phyloP scores from a whole-genome alignment of 164 flowering plant species.

The Houttuynia cordata region DNA sequence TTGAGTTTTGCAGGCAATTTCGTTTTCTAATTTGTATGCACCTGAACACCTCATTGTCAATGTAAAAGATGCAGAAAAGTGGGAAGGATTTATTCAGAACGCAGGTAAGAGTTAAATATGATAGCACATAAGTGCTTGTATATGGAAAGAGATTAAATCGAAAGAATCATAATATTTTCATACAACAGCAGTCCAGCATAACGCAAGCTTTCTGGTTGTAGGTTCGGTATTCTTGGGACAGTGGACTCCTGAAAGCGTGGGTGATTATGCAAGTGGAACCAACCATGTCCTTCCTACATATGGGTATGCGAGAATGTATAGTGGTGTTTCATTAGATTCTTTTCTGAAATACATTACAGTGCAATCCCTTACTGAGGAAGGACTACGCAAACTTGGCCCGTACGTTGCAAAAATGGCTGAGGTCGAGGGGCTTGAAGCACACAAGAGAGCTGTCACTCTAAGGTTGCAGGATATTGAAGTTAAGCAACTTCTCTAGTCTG shows the following conservation, averaged over 20 bases:
- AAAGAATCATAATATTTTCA: neutral
- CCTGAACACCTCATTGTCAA: constrained; percentile 92
- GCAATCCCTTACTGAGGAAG: constrained; percentile 90
- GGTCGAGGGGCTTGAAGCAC: constrained; percentile 93
- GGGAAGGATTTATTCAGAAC: constrained; percentile 84
- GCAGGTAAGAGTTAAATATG: constrained; percentile 45
- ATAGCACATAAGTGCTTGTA: neutral
- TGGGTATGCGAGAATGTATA: constrained; percentile 90
- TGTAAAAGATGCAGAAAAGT: constrained; percentile 86
- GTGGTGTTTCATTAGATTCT: constrained; percentile 90
- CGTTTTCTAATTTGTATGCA: constrained; percentile 90
- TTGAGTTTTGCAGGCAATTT: constrained; percentile 49
- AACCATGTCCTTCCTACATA: constrained; percentile 96
- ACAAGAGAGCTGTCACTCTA: constrained; percentile 86
- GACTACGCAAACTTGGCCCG: constrained; percentile 71
- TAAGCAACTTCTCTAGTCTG: neutral
- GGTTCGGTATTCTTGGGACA: constrained; percentile 91
- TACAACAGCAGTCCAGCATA: neutral
- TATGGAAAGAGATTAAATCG: neutral
- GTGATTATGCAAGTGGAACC: constrained; percentile 97
- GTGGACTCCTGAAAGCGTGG: constrained; percentile 98
- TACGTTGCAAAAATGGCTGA: constrained; percentile 87
- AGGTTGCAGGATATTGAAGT: constrained; percentile 74
- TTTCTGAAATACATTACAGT: constrained; percentile 82
- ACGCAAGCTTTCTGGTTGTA: constrained; percentile 13